A percentile compares a stretch with the other conserved stretches of the same genome.
These are phyloP conservation scores for Barbarea vulgaris DNA, from an alignment of 345 rosid species.

Conservation along the genomic window DNA sequence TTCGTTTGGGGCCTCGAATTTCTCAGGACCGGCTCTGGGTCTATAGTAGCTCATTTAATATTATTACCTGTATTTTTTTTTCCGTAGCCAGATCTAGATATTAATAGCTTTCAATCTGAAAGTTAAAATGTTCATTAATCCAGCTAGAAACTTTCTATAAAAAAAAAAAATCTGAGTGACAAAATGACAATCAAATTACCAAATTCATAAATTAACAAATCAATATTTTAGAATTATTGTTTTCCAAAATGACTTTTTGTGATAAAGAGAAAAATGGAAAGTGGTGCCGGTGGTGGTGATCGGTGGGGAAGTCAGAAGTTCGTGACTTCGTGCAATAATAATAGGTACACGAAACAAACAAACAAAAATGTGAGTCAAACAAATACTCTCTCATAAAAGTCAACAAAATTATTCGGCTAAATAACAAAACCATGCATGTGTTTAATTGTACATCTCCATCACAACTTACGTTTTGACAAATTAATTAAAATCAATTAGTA, in stretches of 20 bases:
- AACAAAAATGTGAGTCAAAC: neutral
- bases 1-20: no score
- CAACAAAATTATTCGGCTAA: constrained; percentile 9
- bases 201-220: neutral
- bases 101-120: neutral
- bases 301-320: constrained; percentile 16
- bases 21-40: no score
- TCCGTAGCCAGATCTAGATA: neutral
- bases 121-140: neutral
- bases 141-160: neutral
- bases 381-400: neutral
- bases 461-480: constrained; percentile 4
- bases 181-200: neutral
- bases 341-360: no score
- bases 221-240: neutral
- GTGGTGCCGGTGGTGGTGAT: constrained; percentile 28
- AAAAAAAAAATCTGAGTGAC: no score
- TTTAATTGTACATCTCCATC: constrained; percentile 1
- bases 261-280: constrained; percentile 21
- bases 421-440: neutral
- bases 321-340: constrained; percentile 20
- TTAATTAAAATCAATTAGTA: neutral
- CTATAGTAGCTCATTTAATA: neutral
- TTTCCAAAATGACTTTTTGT: neutral
- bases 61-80: neutral